Evolutionary conservation across 176 grass and related monocot genomes (phyloP).

Genomic region (Oryza coarctata): DNA sequence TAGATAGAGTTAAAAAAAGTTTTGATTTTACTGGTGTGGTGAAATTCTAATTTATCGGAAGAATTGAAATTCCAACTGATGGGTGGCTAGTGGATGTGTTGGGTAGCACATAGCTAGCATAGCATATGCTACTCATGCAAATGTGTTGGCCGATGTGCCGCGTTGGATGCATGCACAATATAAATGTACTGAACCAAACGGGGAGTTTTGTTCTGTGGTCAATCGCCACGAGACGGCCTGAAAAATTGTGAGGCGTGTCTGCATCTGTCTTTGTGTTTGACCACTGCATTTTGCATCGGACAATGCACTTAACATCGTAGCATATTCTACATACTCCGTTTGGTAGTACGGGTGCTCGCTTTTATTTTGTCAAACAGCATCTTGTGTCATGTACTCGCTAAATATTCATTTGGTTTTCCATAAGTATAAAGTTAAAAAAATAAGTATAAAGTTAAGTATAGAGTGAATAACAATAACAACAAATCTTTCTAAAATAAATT

Average conservation of each 20-base stretch:
- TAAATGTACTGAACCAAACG: background rate
- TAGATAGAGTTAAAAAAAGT: no score
- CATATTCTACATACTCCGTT: background rate
- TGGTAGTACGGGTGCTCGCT: background rate
- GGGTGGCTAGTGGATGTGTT: background rate
- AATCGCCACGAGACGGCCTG: slow-evolving; percentile 8
- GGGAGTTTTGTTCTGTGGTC: slow-evolving; percentile 1
- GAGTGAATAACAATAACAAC: no score
- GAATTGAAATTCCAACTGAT: background rate
- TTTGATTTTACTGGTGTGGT: background rate
- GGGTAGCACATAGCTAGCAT: background rate
- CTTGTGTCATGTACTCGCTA: background rate
- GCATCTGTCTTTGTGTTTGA: slow-evolving; percentile 47
- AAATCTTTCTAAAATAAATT: no score
- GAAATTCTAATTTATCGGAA: background rate
- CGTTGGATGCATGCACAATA: slow-evolving; percentile 23
- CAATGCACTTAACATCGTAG: background rate
- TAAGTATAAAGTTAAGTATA: background rate
- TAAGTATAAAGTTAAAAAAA: no score
- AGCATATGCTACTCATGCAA: background rate
- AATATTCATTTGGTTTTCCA: background rate
- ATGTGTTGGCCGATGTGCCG: background rate
- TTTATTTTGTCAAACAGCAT: background rate
- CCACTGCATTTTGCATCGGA: slow-evolving; percentile 26
- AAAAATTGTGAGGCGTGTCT: slow-evolving; percentile 35